Percentiles rank a stretch among this genome's conserved stretches.
Evolutionary conservation across 1,139 yeast species (phyloP).

Genomic region (Yamadazyma buinensis): DNA sequence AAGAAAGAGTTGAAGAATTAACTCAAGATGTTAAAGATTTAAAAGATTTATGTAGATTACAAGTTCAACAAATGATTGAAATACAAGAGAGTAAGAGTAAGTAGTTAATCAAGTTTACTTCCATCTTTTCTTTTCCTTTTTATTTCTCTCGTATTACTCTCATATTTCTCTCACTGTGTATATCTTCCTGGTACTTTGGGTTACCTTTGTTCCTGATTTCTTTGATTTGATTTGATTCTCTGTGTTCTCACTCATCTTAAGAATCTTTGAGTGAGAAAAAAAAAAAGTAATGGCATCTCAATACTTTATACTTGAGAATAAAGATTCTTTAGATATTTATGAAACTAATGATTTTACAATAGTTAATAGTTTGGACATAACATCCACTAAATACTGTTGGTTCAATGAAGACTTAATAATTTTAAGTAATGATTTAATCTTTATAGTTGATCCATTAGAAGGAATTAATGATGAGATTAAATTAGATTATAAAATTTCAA

Average conservation of each 20-base stretch:
- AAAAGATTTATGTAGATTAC: constrained; percentile 75
- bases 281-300: constrained; percentile 5
- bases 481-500: constrained; percentile 8
- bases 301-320: constrained; percentile 2
- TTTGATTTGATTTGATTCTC: too few relatives aligned
- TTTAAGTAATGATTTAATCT: constrained; percentile 1
- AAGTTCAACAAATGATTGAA: constrained; percentile 81
- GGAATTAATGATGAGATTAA: constrained; percentile 11
- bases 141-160: too few relatives aligned
- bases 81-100: too few relatives aligned
- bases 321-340: constrained; percentile 10
- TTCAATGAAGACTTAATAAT: constrained; percentile 4
- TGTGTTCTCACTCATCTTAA: neutral
- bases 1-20: constrained; percentile 81
- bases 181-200: too few relatives aligned
- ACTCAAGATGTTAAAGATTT: constrained; percentile 85
- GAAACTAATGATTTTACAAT: constrained; percentile 14
- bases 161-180: too few relatives aligned
- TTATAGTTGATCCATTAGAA: constrained; percentile 13
- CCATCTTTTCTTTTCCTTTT: too few relatives aligned
- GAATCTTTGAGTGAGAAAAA: constrained; percentile 2
- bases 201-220: too few relatives aligned
- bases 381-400: constrained; percentile 1
- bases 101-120: too few relatives aligned
- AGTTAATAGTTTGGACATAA: constrained; percentile 9